Evolutionary conservation across 2,329 filamentous ascomycete species (phyloP).

Genomic region (Dothideomycetes sp.): DNA sequence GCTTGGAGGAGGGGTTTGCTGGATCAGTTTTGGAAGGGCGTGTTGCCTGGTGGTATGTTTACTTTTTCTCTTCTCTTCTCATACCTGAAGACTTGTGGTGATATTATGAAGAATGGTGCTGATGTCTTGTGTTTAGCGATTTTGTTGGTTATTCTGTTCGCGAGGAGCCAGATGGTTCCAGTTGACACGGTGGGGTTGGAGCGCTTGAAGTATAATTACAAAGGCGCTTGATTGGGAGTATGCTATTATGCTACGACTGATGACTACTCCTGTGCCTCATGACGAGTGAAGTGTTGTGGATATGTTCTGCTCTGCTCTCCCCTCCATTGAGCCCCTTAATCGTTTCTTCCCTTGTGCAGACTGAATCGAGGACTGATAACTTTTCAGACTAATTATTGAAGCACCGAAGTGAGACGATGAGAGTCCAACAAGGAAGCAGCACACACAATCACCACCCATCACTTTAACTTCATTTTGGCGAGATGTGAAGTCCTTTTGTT

Average conservation of each 20-base stretch:
- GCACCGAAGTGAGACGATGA: too few species aligned
- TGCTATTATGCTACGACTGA: too few species aligned
- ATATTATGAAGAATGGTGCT: constrained; percentile 27
- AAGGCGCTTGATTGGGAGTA: constrained; percentile 49
- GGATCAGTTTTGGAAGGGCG: constrained; percentile 22
- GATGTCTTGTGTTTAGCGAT: constrained; percentile 33
- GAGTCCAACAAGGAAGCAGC: too few species aligned
- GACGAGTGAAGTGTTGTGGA: too few species aligned
- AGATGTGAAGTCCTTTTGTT: neutral
- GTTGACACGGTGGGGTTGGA: constrained; percentile 59
- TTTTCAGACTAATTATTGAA: too few species aligned
- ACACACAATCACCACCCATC: constrained; percentile 1
- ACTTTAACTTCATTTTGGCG: neutral
- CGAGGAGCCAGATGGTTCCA: constrained; percentile 55
- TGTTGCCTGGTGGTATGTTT: constrained; percentile 23
- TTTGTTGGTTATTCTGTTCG: constrained; percentile 48
- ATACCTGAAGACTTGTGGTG: too few species aligned
- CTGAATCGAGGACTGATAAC: too few species aligned
- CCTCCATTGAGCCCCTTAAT: too few species aligned
- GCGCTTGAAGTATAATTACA: constrained; percentile 53
- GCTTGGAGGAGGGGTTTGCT: constrained; percentile 19
- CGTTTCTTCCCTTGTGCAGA: too few species aligned
- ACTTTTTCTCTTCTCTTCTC: neutral
- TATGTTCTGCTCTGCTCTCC: too few species aligned
- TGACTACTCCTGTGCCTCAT: too few species aligned